Evolutionary conservation across 805 yeast species (phyloP), one percentile per base, ranked within the genome.

Genomic region (Barnettozyma sucrosica): DNA sequence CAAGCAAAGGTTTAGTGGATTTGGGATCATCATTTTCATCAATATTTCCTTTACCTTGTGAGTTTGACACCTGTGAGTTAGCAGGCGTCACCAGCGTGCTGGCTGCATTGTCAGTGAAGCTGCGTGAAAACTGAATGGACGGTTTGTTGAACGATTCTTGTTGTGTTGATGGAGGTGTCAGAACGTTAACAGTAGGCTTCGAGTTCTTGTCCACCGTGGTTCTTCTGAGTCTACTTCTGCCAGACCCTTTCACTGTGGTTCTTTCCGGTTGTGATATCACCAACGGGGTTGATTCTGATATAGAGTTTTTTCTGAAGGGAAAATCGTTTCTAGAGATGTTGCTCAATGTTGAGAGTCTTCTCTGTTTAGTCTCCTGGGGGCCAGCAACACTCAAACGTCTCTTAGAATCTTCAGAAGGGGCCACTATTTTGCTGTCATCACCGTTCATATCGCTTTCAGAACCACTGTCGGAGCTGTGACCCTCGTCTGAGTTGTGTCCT

Each of bases 301-400:
- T 16, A 3, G 54, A 28, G 25, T 58, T 47, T 47, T 62, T 66
- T 45, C 65, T 63, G n/a, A 69, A 53, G 18, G 69, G 63, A 20
- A 58, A 62, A 5, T 65, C 56, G 16, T 63, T 20, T 48, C 59
- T 64, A 14, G 65, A 18, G 45, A 64, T 44, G 65, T 66, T 42
- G 55, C 65, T 52, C 61, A 71, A 48, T 32, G 70, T 56, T 47
- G 68, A 53, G 61, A 78, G 30, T 69, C 81, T 51, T 66, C 66
- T 53, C 64, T 70, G 51, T 57, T 58, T 50, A 36, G 56, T 51
- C 8, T 54, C 55, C 30, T 55, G 46, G 9, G 48, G 46, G 16
- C 50, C 54, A 11, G 43, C 50, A 2, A 42, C 43, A 40, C 58
- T 54, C 16, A 50, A 46, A 32, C 57, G 51, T 53, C 57, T 56